phyloP scores from a whole-genome alignment of 2,329 filamentous ascomycete species.

The Lachnellula hyalina region DNA sequence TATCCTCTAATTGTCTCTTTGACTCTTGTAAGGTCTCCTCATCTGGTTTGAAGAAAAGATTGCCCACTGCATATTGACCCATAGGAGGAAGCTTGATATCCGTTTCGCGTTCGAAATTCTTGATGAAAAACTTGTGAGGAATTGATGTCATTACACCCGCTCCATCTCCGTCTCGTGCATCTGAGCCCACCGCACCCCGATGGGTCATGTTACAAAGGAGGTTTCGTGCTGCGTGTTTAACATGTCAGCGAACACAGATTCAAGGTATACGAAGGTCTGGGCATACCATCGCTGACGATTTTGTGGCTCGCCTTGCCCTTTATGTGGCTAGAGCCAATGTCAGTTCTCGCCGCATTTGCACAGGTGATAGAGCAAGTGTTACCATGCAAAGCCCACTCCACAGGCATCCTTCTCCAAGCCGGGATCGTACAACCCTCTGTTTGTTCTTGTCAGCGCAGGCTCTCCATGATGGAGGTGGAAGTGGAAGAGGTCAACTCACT shows the following conservation, averaged over 20 bases:
- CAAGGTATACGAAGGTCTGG: constrained; percentile 7
- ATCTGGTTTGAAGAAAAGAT: constrained; percentile 98
- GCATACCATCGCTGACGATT: constrained; percentile 90
- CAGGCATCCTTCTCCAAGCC: constrained; percentile 97
- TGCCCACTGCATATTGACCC: constrained; percentile 94
- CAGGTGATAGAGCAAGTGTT: constrained; percentile 35
- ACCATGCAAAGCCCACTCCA: constrained; percentile 98
- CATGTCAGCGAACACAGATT: constrained; percentile 30
- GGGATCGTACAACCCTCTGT: constrained; percentile 85
- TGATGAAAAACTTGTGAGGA: constrained; percentile 96
- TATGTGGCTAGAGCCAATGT: constrained; percentile 64
- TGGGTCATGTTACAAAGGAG: constrained; percentile 99
- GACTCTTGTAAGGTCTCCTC: constrained; percentile 84
- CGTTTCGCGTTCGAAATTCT: constrained; percentile 93
- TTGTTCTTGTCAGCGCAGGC: constrained; percentile 3
- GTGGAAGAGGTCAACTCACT: constrained; percentile 44
- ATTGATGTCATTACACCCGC: constrained; percentile 99
- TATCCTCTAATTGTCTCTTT: constrained; percentile 87
- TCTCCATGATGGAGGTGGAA: not conserved
- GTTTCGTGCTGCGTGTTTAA: constrained; percentile 61
- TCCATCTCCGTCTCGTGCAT: constrained; percentile 95
- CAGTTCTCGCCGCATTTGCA: constrained; percentile 12
- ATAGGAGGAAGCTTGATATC: constrained; percentile 79
- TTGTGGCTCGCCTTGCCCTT: constrained; percentile 98
- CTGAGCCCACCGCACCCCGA: constrained; percentile 94